Base-by-base conservation (phyloP, 2,329 filamentous ascomycete species). In the Pseudodiploospora longispora region DNA sequence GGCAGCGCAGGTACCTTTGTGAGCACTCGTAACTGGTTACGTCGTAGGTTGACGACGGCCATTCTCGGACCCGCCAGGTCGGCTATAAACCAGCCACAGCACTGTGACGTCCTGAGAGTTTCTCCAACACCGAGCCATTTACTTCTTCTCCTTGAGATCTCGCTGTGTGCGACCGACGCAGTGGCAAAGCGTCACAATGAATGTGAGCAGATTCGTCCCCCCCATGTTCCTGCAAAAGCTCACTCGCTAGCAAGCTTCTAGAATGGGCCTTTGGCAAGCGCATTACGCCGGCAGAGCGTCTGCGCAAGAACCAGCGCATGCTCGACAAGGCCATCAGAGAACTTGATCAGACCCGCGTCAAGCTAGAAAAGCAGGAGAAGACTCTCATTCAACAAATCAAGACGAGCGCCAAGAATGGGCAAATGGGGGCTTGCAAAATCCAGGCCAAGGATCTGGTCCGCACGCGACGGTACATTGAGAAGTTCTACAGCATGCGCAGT, bases 201-300 rank as follows among this genome's bases (percentile, higher is more conserved):
- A 83, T 64, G 78, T 80, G 57, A 47, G 44, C 35, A 36, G 38
- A 39, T 43, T 40, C 36, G 33, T 37, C 36, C 39, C 39, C 27
- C 38, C 29, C 38, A n/a, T 33, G 12, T n/a, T 44, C 10, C 30
- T 6, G 35, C 30, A 33, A 10, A 35, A 31, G 28, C 31, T 42
- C 41, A 41, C 32, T 32, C 29, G 39, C 41, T 53, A 48, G 40
- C 37, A 57, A 96, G 87, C 87, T 97, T 62, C 79, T 98, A 50
- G 93, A 98, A 79, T 98, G 93, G 90, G 91, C 91, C 34, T 98
- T 98, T 62, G 93, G 93, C 55, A 97, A 96, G 79, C 93, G 93
- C 68, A 94, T 97, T 80, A 98, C 93, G 74, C 91, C 93, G 4
- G 88, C 89, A 27, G 86, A 93, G 76, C 84, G 87, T 64, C 74